Evolutionary conservation across 1,139 yeast species (phyloP), one percentile per base, ranked within the genome.

Genomic region (Nakaseomyces sp.): DNA sequence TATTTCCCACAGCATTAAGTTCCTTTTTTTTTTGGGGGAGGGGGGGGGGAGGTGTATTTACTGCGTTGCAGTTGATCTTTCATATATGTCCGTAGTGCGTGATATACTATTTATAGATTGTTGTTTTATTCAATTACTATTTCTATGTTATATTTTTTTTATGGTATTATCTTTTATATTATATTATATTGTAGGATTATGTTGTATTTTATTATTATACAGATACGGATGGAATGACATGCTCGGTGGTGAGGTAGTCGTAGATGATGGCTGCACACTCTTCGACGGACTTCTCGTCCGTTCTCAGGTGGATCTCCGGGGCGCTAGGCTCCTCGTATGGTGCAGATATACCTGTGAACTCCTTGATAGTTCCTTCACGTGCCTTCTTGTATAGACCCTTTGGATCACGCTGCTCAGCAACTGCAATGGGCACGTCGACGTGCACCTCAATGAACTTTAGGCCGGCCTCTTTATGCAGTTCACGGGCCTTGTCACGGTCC

Each of bases 311-410:
- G 51, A 89, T 72, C 68, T 89, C 97, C 33, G 97, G 85, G 29
- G 68, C 61, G 51, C 75, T 81, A 41, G 97, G 97, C 2, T 85
- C 93, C 70, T 89, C 97, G 64, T 89, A 89, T 32, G 97, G 97
- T 13, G 96, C 96, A 54, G 89, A 81, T 49, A 89, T 81, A 45
- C 97, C 97, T 18, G 97, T 89, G 69, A 89, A 89, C 62, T 89
- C 95, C 67, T 86, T 86, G 64, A 89, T 89, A 50, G 83, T 71
- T 26, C 97, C 97, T 58, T 88, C 94, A 63, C 96, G 79, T 18
- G 97, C 97, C 74, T 89, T 89, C 68, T 88, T 87, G 71, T 89
- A 89, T 54, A 89, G 73, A 8, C 97, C 97, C 72, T 89, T 89
- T 51, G 97, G 97, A 66, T 89, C 97, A 68, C 97, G 84, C 66